Base-by-base conservation (phyloP, 176 grass and related monocot species). In the Alopecurus myosuroides region DNA sequence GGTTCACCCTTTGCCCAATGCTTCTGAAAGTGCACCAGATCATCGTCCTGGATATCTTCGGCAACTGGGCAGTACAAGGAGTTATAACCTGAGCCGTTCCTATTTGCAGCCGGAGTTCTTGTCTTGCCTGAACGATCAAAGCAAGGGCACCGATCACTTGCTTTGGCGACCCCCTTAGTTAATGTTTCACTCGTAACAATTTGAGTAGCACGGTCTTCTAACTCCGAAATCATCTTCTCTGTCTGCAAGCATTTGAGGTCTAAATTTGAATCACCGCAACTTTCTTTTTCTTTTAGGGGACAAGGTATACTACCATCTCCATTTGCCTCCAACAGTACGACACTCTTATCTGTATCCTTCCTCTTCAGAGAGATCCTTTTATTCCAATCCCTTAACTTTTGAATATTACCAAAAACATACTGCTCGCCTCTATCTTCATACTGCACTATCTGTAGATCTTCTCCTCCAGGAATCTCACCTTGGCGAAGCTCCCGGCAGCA, bases 1-100 rank as follows among this genome's bases (percentile, higher is more conserved):
- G 92, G 95, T 74, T 97, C 90, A 65, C 95, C 95, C 64, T 86
- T 93, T 11, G 81, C 28, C 90, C 95, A 97, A 67, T 97, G 95
- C 56, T 79, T 88, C 64, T 93, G 92, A 74, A 97, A 97, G 86
- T 97, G 88, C 6, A 71, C 15, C 57, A 97, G 40, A 51, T 89
- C 90, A 44, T 82, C 84, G n/a, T 93, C 86, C 58, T 79, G 82
- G 51, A 89, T 83, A 85, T 53, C 65, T 44, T 12, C 77, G 18
- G 88, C 86, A 36, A 78, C 55, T 45, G 92, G 95, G 67, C 70
- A 89, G 19, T 93, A 94, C 13, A 94, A 52, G 62, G 79, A 84
- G 77, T 94, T 94, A 89, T 91, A 90, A 83, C 44, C 82, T 15
- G 88, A 94, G 29, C 80, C 66, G 19, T 90, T 63, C 53, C 92